Evolutionary conservation across 345 rosid genomes (phyloP).

Genomic region (Salix suchowensis): DNA sequence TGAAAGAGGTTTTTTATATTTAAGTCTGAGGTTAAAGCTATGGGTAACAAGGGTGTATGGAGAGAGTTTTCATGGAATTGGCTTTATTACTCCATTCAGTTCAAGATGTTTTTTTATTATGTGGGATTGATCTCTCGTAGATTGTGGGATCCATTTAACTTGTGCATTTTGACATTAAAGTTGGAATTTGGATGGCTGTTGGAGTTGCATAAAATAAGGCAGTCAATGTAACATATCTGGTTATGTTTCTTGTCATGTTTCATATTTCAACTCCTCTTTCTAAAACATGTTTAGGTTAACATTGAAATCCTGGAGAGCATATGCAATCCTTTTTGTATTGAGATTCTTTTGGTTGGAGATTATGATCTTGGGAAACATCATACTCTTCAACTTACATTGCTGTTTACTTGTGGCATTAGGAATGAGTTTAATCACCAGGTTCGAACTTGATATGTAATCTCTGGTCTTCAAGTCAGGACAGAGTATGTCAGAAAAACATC

Average conservation of each 20-base stretch:
- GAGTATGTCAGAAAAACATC: not conserved
- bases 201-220: not conserved
- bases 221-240: not conserved
- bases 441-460: not conserved
- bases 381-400: not conserved
- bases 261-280: not conserved
- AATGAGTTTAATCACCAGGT: not conserved
- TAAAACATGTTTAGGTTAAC: not conserved
- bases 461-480: not conserved
- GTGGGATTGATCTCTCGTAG: not conserved
- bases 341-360: not conserved
- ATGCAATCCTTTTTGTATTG: not conserved
- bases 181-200: not conserved
- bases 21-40: not conserved
- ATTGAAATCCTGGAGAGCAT: not conserved
- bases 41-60: not conserved
- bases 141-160: not conserved
- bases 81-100: not conserved
- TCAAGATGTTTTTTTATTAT: not conserved
- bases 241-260: not conserved
- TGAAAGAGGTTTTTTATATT: not conserved
- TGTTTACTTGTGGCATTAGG: not conserved
- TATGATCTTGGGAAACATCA: not conserved
- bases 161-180: not conserved
- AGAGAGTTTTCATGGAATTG: not conserved